A percentile compares a stretch with the other conserved stretches of the same genome.
Evolutionary conservation across 1,284 basidiomycete genomes (phyloP).

Genomic region (Fistulina hepatica): DNA sequence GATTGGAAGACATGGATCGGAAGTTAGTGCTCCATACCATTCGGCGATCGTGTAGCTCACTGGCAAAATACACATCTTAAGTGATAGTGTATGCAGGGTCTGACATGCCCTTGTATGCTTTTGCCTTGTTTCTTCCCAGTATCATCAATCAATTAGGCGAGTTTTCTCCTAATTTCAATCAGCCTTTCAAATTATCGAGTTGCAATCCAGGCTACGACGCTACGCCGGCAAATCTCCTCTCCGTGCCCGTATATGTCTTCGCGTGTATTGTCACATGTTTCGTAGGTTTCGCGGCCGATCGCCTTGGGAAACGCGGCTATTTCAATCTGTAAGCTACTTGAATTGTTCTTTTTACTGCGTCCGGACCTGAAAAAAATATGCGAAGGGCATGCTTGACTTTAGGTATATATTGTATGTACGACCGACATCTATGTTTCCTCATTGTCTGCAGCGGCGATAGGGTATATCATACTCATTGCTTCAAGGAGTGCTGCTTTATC

Average conservation of each 20-base stretch:
- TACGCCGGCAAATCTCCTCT: slow-evolving; percentile 63
- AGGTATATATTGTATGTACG: neutral
- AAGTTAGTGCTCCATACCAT: slow-evolving; percentile 29
- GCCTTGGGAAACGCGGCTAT: slow-evolving; percentile 44
- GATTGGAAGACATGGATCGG: slow-evolving; percentile 71
- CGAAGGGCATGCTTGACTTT: too few relatives aligned
- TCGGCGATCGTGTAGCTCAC: neutral
- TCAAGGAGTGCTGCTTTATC: slow-evolving; percentile 54
- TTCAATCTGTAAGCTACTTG: slow-evolving; percentile 47
- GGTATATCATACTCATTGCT: slow-evolving; percentile 59
- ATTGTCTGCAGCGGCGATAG: slow-evolving; percentile 32
- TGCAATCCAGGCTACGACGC: slow-evolving; percentile 51
- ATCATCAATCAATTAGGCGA: slow-evolving; percentile 52
- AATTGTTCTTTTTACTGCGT: too few relatives aligned
- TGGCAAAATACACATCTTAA: slow-evolving; percentile 15
- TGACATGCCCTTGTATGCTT: slow-evolving; percentile 61
- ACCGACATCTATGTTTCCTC: neutral
- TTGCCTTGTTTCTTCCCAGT: slow-evolving; percentile 61
- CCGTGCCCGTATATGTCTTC: slow-evolving; percentile 56
- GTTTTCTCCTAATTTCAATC: neutral
- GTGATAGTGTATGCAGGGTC: slow-evolving; percentile 47
- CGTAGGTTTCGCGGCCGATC: slow-evolving; percentile 54
- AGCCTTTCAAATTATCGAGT: neutral
- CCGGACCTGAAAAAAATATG: too few relatives aligned
- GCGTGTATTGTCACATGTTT: slow-evolving; percentile 56